A percentile compares a stretch with the other conserved stretches of the same genome.
Evolutionary conservation across 2,329 filamentous ascomycete species (phyloP).

Genomic region (Aspergillus sp.): DNA sequence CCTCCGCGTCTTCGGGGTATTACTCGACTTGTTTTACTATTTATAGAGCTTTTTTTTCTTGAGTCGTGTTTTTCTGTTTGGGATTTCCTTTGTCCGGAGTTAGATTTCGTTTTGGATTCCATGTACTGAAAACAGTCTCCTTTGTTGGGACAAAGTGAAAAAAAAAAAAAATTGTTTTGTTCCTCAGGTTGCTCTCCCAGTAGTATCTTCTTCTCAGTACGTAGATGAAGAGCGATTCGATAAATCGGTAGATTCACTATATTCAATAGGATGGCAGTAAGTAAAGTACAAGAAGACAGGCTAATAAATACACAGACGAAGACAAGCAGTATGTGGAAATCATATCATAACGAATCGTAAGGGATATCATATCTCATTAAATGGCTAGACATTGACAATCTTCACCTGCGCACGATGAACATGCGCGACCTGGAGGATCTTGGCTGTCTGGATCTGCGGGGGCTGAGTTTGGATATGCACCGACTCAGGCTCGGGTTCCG

Average conservation of each 20-base stretch:
- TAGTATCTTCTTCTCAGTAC: neutral
- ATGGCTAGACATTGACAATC: constrained; percentile 18
- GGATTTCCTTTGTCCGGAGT: no score
- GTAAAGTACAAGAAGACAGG: neutral
- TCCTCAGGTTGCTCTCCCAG: neutral
- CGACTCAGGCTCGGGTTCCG: neutral
- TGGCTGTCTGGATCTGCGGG: constrained; percentile 19
- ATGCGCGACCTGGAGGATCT: constrained; percentile 22
- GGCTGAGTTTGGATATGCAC: neutral
- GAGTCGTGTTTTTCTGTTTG: no score
- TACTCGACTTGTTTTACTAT: no score
- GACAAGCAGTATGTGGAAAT: neutral
- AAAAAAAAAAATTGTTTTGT: neutral
- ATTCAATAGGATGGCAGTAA: neutral
- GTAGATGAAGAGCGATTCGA: no score
- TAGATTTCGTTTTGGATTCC: neutral
- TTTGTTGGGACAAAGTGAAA: neutral
- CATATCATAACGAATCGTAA: neutral
- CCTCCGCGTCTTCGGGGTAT: no score
- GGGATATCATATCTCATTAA: neutral
- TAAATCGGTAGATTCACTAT: no score
- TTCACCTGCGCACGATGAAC: constrained; percentile 17
- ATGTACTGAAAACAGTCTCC: neutral
- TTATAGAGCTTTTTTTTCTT: no score
- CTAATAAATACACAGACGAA: neutral